Conservation (phyloP, 306 rosid genomes). For the Pterocarpus santalinus region DNA sequence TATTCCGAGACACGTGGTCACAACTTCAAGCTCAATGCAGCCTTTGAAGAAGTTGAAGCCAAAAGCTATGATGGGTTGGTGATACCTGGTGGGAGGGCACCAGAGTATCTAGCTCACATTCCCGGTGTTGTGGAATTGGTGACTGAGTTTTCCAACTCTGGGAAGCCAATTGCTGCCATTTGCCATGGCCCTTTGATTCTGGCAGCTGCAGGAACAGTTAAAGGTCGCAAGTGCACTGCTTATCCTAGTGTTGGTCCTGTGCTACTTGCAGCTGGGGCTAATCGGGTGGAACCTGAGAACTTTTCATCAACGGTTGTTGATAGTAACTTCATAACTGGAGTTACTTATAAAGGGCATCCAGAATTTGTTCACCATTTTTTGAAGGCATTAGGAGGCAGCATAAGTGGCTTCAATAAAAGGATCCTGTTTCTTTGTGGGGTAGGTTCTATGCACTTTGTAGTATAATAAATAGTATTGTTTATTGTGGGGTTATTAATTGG, state of each 20-base stretch:
- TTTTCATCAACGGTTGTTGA: conserved; percentile 54
- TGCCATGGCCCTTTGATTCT: conserved; percentile 79
- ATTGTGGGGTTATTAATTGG: too few relatives aligned
- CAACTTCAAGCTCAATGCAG: conserved; percentile 67
- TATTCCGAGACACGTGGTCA: conserved; percentile 66
- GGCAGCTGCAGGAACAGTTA: conserved; percentile 63
- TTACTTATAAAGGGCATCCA: conserved; percentile 55
- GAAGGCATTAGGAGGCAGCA: conserved; percentile 70
- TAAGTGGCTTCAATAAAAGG: conserved; percentile 61
- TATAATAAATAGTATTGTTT: too few relatives aligned
- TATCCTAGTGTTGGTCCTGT: conserved; percentile 57
- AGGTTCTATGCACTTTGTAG: conserved; percentile 18
- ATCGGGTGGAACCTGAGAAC: conserved; percentile 71
- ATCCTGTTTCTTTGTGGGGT: conserved; percentile 80
- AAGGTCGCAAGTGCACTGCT: conserved; percentile 71
- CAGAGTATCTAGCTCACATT: conserved; percentile 72
- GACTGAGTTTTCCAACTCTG: conserved; percentile 46
- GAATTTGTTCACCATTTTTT: conserved; percentile 63
- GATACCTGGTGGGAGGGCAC: conserved; percentile 77
- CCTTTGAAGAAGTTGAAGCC: conserved; percentile 64
- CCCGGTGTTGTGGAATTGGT: conserved; percentile 57
- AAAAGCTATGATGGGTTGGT: conserved; percentile 68
- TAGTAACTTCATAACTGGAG: conserved; percentile 62
- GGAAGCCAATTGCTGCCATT: conserved; percentile 61
- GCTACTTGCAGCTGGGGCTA: conserved; percentile 69